Evolutionary conservation across 2,329 filamentous ascomycete species (phyloP).

Genomic region (Hortaea werneckii): DNA sequence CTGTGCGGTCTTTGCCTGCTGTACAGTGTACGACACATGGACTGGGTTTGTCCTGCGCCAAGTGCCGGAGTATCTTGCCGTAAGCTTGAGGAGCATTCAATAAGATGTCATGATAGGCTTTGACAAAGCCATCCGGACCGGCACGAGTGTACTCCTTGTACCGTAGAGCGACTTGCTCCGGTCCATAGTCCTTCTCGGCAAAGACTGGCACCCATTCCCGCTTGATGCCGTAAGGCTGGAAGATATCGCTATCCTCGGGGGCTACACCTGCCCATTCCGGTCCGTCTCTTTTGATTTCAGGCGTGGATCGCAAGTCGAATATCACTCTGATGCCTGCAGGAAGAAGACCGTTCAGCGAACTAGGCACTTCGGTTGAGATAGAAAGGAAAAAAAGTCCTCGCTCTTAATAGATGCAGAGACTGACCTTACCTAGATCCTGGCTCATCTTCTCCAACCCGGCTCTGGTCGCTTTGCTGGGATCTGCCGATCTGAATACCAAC

Average conservation of each 20-base stretch:
- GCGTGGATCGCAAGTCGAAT: constrained; percentile 57
- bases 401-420: neutral
- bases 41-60: constrained; percentile 36
- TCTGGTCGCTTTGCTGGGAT: constrained; percentile 49
- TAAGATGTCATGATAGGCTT: constrained; percentile 55
- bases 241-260: constrained; percentile 15
- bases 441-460: constrained; percentile 44
- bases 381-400: neutral
- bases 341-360: neutral
- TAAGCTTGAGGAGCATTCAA: constrained; percentile 44
- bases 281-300: constrained; percentile 44
- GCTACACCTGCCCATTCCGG: constrained; percentile 24
- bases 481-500: constrained; percentile 58
- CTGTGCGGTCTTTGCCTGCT: constrained; percentile 68
- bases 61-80: constrained; percentile 49
- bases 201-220: constrained; percentile 58
- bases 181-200: constrained; percentile 47
- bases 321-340: constrained; percentile 50
- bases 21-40: constrained; percentile 63
- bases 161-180: constrained; percentile 52
- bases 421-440: constrained; percentile 22
- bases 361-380: too few species aligned
- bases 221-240: constrained; percentile 37
- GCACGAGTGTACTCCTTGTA: constrained; percentile 50
- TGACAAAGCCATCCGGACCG: constrained; percentile 49